Conservation (phyloP, 2,329 filamentous ascomycete species). For the Paecilomyces variotii region DNA sequence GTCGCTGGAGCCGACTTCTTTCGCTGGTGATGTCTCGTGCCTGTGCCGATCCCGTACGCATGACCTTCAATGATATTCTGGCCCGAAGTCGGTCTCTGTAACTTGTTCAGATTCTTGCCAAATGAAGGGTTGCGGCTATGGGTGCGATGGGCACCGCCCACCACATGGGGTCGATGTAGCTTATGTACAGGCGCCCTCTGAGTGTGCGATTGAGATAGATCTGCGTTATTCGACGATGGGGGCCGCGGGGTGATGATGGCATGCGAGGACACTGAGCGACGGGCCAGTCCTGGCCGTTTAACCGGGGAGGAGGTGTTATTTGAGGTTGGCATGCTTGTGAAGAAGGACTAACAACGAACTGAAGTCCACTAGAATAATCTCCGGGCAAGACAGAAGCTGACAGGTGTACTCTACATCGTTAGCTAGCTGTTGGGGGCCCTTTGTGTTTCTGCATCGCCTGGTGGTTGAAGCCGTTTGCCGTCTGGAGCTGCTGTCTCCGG, state of each 20-base stretch:
- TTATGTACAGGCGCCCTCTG: constrained; percentile 26
- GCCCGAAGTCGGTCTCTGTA: constrained; percentile 28
- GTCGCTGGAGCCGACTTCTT: constrained; percentile 39
- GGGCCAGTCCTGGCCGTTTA: constrained; percentile 32
- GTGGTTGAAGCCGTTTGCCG: not conserved
- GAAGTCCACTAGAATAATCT: not conserved
- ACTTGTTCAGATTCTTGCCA: constrained; percentile 37
- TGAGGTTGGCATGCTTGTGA: not conserved
- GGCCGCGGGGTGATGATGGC: constrained; percentile 28
- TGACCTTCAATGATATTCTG: constrained; percentile 19
- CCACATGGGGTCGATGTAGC: constrained; percentile 35
- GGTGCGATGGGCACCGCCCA: constrained; percentile 30
- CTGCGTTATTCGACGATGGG: constrained; percentile 20
- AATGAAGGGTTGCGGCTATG: constrained; percentile 37
- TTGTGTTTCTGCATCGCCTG: not conserved
- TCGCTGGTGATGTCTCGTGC: constrained; percentile 33
- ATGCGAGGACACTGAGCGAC: constrained; percentile 33
- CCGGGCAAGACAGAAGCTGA: not conserved
- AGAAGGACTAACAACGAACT: not conserved
- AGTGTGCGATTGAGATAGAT: constrained; percentile 22
- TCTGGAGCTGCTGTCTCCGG: not conserved
- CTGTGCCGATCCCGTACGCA: constrained; percentile 7
- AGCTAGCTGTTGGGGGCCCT: not conserved
- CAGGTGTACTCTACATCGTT: not conserved
- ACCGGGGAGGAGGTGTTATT: constrained; percentile 28